Base-by-base conservation (phyloP, 345 rosid genomes). In the Corymbia maculata region DNA sequence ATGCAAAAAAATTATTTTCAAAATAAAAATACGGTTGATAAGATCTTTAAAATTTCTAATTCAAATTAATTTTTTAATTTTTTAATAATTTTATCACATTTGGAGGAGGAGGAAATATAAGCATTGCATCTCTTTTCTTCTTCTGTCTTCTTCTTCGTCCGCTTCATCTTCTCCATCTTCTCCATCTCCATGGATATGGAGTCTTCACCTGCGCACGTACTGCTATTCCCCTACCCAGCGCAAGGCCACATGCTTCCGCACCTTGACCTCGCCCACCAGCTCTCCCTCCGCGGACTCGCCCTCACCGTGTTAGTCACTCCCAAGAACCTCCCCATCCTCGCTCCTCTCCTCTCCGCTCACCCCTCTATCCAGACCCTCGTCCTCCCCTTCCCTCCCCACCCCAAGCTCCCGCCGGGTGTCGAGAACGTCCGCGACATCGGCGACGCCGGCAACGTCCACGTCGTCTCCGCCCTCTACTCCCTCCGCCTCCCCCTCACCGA, bases 381-480 rank as follows among this genome's bases (percentile, higher is more conserved):
- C 61, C 61, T 55, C 61, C 61, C 61, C 28, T 28, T 55, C 61
- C 61, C 61, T 55, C 28, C 61, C 61, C 61, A 55, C 61, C 61
- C 61, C 28, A 22, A 22, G 9, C 61, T 55, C 28, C 61, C 53
- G 10, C 26, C 92, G 7, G 96, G 94, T n/a, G 92, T 95, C 3
- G 96, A 95, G 86, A 91, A 95, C 88, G 93, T 94, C 28, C 92
- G 92, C 70, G 95, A 94, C 24, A 70, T 95, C 52, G 97, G 98
- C 0, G 91, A 88, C 90, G 13, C 85, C 22, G 97, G 95, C 9
- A 94, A 93, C 90, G 9, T 88, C 42, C 92, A 89, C 13, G 86
- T 96, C 51, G 89, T 93, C 53, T 19, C 90, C 59, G 91, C 98
- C 86, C 93, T 94, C 32, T 53, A 84, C 87, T 88, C 91, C 79